phyloP scores from a whole-genome alignment of 192 early-diverging fungal genomes.

The Globomyces pollinis-pini region DNA sequence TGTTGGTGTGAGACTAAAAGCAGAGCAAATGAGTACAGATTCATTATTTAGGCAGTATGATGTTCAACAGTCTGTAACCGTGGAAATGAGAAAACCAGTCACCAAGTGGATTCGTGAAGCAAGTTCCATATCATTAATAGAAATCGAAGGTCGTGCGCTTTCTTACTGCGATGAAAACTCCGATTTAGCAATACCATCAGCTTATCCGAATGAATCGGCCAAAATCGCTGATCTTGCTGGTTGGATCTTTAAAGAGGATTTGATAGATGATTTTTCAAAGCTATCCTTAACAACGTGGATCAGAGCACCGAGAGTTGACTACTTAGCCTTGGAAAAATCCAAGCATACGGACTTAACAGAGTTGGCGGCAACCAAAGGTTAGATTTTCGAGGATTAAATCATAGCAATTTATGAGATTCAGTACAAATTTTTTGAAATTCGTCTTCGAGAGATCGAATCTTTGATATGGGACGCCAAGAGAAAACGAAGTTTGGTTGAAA shows the following conservation, averaged over 20 bases:
- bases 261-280: background rate
- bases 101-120: constrained; percentile 25
- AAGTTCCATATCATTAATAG: constrained; percentile 27
- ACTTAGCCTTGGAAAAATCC: background rate
- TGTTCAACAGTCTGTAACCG: constrained; percentile 2
- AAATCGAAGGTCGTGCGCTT: constrained; percentile 38
- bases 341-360: constrained; percentile 1
- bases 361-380: constrained; percentile 7
- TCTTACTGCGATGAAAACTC: constrained; percentile 3
- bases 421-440: constrained; percentile 38
- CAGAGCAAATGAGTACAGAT: constrained; percentile 36
- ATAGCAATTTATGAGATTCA: constrained; percentile 52
- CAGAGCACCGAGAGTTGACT: constrained; percentile 8
- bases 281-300: background rate
- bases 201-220: background rate
- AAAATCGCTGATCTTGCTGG: background rate
- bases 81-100: constrained; percentile 16
- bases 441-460: constrained; percentile 48
- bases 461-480: constrained; percentile 49
- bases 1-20: constrained; percentile 37
- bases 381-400: background rate
- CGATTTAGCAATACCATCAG: background rate
- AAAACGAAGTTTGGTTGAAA: constrained; percentile 41
- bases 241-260: constrained; percentile 9
- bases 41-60: constrained; percentile 28